These are phyloP conservation scores for Yamadazyma triangularis DNA, from an alignment of 1,139 yeast species.

Conservation along the genomic window DNA sequence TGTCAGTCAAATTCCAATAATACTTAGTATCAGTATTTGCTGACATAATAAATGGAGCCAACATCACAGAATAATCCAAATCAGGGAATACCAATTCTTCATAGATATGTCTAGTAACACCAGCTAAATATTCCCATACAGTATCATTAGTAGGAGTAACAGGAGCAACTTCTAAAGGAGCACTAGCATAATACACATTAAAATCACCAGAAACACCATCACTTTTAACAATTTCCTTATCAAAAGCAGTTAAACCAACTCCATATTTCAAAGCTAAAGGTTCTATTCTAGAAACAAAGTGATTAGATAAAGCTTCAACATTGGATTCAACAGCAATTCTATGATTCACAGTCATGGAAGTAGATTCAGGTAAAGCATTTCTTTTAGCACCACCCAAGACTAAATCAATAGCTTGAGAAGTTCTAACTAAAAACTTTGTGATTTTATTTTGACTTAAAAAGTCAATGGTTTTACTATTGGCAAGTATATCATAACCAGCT, in stretches of 20 bases:
- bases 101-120: constrained; percentile 40
- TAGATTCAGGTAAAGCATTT: constrained; percentile 39
- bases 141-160: constrained; percentile 32
- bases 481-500: constrained; percentile 29
- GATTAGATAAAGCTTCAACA: constrained; percentile 19
- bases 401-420: constrained; percentile 37
- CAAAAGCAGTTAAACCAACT: constrained; percentile 20
- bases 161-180: constrained; percentile 31
- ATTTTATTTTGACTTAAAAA: constrained; percentile 11
- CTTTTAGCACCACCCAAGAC: constrained; percentile 36
- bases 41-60: constrained; percentile 65
- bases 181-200: constrained; percentile 11
- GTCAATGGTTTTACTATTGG: constrained; percentile 25
- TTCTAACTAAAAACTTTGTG: constrained; percentile 25
- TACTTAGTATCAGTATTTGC: constrained; percentile 84
- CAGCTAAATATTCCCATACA: constrained; percentile 39
- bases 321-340: constrained; percentile 29
- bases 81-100: constrained; percentile 38
- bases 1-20: constrained; percentile 70
- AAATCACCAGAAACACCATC: constrained; percentile 22
- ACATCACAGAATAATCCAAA: constrained; percentile 38
- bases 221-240: constrained; percentile 16
- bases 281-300: constrained; percentile 19
- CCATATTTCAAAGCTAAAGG: constrained; percentile 27
- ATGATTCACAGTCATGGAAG: constrained; percentile 28